phyloP scores from a whole-genome alignment of 2,329 filamentous ascomycete species.

The Penicillium sp. region DNA sequence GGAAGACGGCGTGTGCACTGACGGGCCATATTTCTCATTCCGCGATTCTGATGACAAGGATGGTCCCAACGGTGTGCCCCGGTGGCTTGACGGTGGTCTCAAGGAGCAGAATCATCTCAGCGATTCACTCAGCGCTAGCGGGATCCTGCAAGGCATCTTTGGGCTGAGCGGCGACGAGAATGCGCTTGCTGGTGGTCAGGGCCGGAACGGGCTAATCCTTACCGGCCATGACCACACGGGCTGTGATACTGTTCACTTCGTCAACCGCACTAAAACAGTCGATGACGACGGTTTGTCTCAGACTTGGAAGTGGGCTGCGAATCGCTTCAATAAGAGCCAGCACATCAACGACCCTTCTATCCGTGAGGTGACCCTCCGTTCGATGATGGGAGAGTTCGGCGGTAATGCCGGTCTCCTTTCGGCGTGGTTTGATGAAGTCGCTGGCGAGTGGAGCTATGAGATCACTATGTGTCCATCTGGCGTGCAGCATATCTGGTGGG shows the following conservation, averaged over 20 bases:
- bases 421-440: slow-evolving; percentile 76
- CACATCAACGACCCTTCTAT: slow-evolving; percentile 46
- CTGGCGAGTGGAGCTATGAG: slow-evolving; percentile 73
- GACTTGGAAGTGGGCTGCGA: slow-evolving; percentile 38
- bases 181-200: slow-evolving; percentile 61
- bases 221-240: slow-evolving; percentile 96
- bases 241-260: slow-evolving; percentile 83
- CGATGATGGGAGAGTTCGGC: slow-evolving; percentile 97
- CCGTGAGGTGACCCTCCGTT: slow-evolving; percentile 87
- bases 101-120: slow-evolving; percentile 91
- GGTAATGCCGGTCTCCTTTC: slow-evolving; percentile 87
- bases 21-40: slow-evolving; percentile 79
- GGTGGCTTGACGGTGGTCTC: slow-evolving; percentile 49
- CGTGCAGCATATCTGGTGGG: slow-evolving; percentile 92
- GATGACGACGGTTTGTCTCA: neutral
- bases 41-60: slow-evolving; percentile 64
- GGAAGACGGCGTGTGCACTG: slow-evolving; percentile 73
- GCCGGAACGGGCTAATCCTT: slow-evolving; percentile 73
- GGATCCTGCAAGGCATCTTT: slow-evolving; percentile 80
- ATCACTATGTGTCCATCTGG: slow-evolving; percentile 77
- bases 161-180: slow-evolving; percentile 65
- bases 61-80: slow-evolving; percentile 46
- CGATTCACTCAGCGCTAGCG: slow-evolving; percentile 62
- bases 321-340: slow-evolving; percentile 24
- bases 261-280: slow-evolving; percentile 54